Evolutionary conservation across 768 basidiomycete genomes (phyloP).

Genomic region (Suillus subluteus): DNA sequence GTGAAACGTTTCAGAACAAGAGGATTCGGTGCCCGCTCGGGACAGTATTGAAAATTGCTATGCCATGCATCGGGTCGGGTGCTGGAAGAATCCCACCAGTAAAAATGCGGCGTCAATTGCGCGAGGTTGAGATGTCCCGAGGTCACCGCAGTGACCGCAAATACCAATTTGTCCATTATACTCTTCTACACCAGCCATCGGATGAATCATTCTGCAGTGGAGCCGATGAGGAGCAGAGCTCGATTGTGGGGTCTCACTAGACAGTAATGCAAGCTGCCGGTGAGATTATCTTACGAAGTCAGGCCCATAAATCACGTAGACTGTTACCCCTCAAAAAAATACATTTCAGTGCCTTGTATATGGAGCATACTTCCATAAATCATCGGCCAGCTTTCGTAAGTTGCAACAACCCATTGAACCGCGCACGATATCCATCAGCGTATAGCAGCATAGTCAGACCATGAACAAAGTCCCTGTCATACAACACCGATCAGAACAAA

Average conservation of each 20-base stretch:
- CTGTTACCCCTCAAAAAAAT: not conserved
- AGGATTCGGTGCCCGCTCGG: not conserved
- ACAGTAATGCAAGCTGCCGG: not conserved
- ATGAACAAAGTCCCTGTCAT: slow-evolving; percentile 52
- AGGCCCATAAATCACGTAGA: not conserved
- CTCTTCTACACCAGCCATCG: not conserved
- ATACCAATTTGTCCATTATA: not conserved
- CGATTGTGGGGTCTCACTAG: not conserved
- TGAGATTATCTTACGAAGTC: not conserved
- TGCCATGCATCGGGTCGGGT: not conserved
- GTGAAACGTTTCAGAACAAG: not conserved
- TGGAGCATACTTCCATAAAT: slow-evolving; percentile 1
- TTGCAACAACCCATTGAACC: slow-evolving; percentile 43
- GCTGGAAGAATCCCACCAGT: not conserved
- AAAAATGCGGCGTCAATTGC: not conserved
- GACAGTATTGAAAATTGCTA: not conserved
- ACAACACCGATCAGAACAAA: slow-evolving; percentile 8
- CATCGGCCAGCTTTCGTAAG: slow-evolving; percentile 42
- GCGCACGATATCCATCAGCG: slow-evolving; percentile 49
- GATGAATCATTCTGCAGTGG: not conserved
- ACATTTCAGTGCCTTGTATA: slow-evolving; percentile 3
- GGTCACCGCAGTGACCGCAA: not conserved
- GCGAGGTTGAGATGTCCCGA: not conserved
- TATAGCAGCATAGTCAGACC: slow-evolving; percentile 53
- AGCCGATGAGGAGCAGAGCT: not conserved